A percentile compares a stretch with the other conserved stretches of the same genome.
phyloP scores from a whole-genome alignment of 2,329 filamentous ascomycete genomes.

The Alternaria sp. region DNA sequence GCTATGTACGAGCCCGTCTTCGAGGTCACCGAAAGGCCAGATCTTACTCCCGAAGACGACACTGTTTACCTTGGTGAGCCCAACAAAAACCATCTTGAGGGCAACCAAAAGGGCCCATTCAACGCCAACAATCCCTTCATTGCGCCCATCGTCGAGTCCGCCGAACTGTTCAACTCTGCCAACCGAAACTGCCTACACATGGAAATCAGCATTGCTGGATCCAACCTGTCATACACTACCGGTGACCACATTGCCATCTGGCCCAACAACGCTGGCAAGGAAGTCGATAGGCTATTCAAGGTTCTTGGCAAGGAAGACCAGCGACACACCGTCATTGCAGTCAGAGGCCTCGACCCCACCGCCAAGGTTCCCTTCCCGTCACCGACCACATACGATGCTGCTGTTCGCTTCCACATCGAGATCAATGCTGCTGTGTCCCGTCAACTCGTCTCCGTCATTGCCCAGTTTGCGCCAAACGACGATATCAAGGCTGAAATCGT shows the following conservation, averaged over 20 bases:
- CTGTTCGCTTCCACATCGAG: conserved; percentile 94
- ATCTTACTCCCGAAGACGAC: conserved; percentile 75
- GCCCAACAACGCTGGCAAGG: conserved; percentile 92
- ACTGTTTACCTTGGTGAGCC: conserved; percentile 95
- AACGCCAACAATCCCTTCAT: conserved; percentile 98
- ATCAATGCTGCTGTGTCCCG: conserved; percentile 94
- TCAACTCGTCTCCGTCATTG: conserved; percentile 88
- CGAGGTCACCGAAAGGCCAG: conserved; percentile 77
- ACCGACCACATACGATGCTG: conserved; percentile 94
- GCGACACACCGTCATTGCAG: conserved; percentile 80
- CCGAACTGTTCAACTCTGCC: conserved; percentile 86
- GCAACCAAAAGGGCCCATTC: conserved; percentile 83
- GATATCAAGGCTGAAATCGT: conserved; percentile 85
- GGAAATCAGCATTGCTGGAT: conserved; percentile 90
- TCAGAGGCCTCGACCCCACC: conserved; percentile 92
- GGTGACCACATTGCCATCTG: conserved; percentile 97
- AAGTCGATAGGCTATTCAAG: conserved; percentile 88
- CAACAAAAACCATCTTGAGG: conserved; percentile 94
- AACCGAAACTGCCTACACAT: conserved; percentile 95
- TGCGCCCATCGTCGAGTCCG: conserved; percentile 89
- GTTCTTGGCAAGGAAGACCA: conserved; percentile 79
- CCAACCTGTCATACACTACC: conserved; percentile 91
- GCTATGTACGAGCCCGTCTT: conserved; percentile 95
- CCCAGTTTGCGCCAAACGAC: conserved; percentile 88
- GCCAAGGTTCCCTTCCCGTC: conserved; percentile 98